Conservation (phyloP, 179 eudicot species). For the Sideroxylon spinosum region DNA sequence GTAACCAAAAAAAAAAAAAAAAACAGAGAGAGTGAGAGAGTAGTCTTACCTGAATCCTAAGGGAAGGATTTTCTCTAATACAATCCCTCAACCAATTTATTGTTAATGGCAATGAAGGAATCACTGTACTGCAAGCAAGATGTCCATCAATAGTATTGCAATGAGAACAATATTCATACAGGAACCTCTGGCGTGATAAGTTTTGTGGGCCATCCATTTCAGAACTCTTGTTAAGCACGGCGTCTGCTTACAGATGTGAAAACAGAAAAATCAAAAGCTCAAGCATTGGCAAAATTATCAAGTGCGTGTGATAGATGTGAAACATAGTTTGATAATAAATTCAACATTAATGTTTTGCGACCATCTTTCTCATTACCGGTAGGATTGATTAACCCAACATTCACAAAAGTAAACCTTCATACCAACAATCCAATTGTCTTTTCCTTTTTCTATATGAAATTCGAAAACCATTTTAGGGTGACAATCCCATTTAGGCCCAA, state of each 20-base stretch:
- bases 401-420: background rate
- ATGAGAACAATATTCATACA: slow-evolving; percentile 26
- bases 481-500: background rate
- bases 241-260: slow-evolving; percentile 25
- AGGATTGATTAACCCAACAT: background rate
- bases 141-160: slow-evolving; percentile 26
- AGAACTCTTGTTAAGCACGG: slow-evolving; percentile 20
- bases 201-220: slow-evolving; percentile 25
- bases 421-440: background rate
- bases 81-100: slow-evolving; percentile 69
- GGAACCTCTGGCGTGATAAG: slow-evolving; percentile 34
- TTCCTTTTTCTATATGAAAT: background rate
- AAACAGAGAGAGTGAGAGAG: background rate
- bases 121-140: slow-evolving; percentile 52
- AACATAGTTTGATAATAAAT: slow-evolving; percentile 1
- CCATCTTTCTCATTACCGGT: background rate
- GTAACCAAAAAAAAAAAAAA: too few species aligned
- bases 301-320: background rate
- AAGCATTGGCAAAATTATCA: background rate
- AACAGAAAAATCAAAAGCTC: background rate
- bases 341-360: background rate
- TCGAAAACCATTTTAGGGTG: background rate
- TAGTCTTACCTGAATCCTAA: slow-evolving; percentile 54
- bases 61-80: slow-evolving; percentile 56
- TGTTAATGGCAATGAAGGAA: slow-evolving; percentile 64